Percentiles rank a stretch among this genome's conserved stretches.
Conservation (phyloP, 129 eudicot genomes). For the Tanacetum coccineum region DNA sequence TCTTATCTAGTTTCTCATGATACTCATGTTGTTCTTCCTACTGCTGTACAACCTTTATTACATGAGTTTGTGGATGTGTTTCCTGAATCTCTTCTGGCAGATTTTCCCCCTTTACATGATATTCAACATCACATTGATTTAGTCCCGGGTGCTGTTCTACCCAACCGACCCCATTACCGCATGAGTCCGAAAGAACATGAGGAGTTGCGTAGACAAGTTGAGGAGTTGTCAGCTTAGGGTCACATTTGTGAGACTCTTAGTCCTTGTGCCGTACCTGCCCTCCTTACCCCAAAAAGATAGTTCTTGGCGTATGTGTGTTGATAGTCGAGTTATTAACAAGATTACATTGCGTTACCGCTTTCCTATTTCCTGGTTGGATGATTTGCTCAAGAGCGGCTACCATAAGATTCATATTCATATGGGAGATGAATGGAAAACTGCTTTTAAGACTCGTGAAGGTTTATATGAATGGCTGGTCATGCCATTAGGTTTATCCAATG, state of each 20-base stretch:
- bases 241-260: slow-evolving; percentile 2
- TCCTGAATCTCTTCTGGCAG: not conserved
- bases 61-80: not conserved
- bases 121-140: not conserved
- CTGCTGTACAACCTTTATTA: not conserved
- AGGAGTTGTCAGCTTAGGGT: not conserved
- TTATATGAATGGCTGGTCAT: slow-evolving; percentile 8
- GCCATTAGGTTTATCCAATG: not conserved
- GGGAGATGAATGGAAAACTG: slow-evolving; percentile 4
- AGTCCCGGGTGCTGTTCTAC: not conserved
- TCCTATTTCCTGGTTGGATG: slow-evolving; percentile 4
- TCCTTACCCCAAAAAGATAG: not conserved
- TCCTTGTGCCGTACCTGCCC: not conserved
- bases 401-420: no score
- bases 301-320: not conserved
- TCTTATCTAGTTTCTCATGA: not conserved
- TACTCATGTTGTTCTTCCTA: not conserved
- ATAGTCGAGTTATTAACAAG: slow-evolving; percentile 1
- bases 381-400: not conserved
- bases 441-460: slow-evolving; percentile 11
- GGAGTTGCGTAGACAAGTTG: not conserved
- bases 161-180: slow-evolving; percentile 2
- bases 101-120: not conserved
- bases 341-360: slow-evolving; percentile 1
- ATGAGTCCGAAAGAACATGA: slow-evolving; percentile 8